These are phyloP conservation scores for Lepidium campestre DNA, from an alignment of 441 rosid genomes.

Conservation along the genomic window DNA sequence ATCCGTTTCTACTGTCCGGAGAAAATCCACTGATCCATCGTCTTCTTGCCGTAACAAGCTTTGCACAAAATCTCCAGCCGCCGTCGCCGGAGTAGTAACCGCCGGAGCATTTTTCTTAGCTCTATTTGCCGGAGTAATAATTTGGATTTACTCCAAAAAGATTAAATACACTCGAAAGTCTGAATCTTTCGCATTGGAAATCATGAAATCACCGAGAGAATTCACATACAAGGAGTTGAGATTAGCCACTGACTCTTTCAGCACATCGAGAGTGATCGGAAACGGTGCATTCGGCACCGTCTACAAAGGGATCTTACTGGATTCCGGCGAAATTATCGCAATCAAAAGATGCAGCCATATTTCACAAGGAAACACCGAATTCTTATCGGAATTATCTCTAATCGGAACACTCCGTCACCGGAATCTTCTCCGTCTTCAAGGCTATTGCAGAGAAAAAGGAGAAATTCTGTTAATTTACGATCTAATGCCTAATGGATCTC, in stretches of 20 bases:
- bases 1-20: constrained; percentile 24
- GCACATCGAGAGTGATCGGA: constrained; percentile 60
- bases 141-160: constrained; percentile 71
- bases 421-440: constrained; percentile 83
- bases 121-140: constrained; percentile 53
- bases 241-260: constrained; percentile 71
- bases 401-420: constrained; percentile 86
- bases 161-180: constrained; percentile 44
- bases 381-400: constrained; percentile 70
- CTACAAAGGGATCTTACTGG: constrained; percentile 65
- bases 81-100: constrained; percentile 89
- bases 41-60: constrained; percentile 76
- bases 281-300: constrained; percentile 93
- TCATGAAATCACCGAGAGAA: constrained; percentile 82
- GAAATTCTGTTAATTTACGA: constrained; percentile 84
- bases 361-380: constrained; percentile 79
- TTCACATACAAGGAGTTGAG: constrained; percentile 83
- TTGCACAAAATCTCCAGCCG: constrained; percentile 80
- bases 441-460: constrained; percentile 90
- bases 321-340: constrained; percentile 73
- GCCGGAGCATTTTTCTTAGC: constrained; percentile 88
- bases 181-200: constrained; percentile 61
- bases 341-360: constrained; percentile 80
- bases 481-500: constrained; percentile 88
- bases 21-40: constrained; percentile 33